Evolutionary conservation across 2,329 filamentous ascomycete species (phyloP), one percentile per base, ranked within the genome.

Genomic region (Clarireedia paspali): DNA sequence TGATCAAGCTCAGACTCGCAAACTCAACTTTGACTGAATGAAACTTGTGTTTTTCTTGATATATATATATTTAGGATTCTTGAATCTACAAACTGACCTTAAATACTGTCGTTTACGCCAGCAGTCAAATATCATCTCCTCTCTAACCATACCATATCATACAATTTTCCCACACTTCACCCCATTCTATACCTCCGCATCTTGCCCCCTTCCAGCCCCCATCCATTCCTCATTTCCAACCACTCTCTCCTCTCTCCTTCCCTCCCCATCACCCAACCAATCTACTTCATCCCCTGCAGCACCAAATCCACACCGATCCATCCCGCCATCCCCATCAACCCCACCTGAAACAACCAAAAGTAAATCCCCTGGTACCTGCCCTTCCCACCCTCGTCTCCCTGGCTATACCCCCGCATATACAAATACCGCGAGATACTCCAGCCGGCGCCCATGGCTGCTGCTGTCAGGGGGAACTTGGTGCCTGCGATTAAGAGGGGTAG

Each of bases 401-500:
- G 39, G 27, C 56, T 62, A 56, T 67, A 87, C 34, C 82, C 83
- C 12, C 72, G 57, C 55, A 79, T 75, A 63, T 85, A 87, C 50
- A 78, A 2, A 26, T 78, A 63, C 44, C 84, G 76, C 23, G 70
- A 73, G 1, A 77, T n/a, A 9, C 74, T 68, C 82, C 82, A 87
- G 30, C 67, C 67, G 14, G 67, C 73, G 15, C 82, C 82, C 27
- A 82, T 64, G 9, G 63, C 64, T 17, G 79, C 77, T 30, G 77
- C 73, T 20, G 71, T 68, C 5, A 75, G 56, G 2, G 84, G 84
- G 67, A 74, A 83, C 39, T 70, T 68, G 24, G 85, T 66, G 34
- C 84, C 83, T 9, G 79, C 71, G 62, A 87, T 74, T 58, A 84
- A 68, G 10, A 85, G 71, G 24, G 74, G 70, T 23, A 71, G 73